Percentiles rank a stretch among this genome's conserved stretches.
Conservation (phyloP, 345 rosid genomes). For the Citrus inodora region DNA sequence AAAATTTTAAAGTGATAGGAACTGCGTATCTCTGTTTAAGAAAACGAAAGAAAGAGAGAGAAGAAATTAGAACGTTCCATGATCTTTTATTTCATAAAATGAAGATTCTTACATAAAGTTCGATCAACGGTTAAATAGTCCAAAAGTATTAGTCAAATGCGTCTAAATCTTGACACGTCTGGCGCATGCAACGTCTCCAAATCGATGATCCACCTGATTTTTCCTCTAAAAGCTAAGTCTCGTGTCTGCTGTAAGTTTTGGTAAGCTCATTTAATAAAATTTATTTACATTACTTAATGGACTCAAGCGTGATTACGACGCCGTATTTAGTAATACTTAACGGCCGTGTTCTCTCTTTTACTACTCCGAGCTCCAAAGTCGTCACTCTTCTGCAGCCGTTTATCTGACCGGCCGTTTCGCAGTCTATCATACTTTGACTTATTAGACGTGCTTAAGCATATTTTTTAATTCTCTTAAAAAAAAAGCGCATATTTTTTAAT, state of each 20-base stretch:
- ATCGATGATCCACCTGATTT: neutral
- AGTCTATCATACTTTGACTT: too few species aligned
- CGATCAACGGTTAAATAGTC: too few species aligned
- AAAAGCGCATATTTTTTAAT: too few species aligned
- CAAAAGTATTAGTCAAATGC: too few species aligned
- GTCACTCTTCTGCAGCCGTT: too few species aligned
- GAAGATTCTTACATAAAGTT: too few species aligned
- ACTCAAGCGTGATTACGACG: neutral
- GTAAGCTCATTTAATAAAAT: neutral
- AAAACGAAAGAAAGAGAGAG: neutral
- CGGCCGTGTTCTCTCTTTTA: neutral
- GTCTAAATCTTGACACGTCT: neutral
- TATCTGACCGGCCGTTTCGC: too few species aligned
- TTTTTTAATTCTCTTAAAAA: too few species aligned
- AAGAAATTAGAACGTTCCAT: slow-evolving; percentile 21
- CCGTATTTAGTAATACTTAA: neutral
- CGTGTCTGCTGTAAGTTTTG: neutral
- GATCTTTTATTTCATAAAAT: too few species aligned
- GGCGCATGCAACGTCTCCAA: neutral
- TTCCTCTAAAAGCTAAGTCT: neutral
- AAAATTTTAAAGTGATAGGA: neutral
- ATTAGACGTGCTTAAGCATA: too few species aligned
- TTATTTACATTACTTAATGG: neutral
- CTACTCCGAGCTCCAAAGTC: too few species aligned
- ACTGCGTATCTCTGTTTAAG: neutral